Evolutionary conservation across 768 basidiomycete species (phyloP).

Genomic region (Galerina marginata): DNA sequence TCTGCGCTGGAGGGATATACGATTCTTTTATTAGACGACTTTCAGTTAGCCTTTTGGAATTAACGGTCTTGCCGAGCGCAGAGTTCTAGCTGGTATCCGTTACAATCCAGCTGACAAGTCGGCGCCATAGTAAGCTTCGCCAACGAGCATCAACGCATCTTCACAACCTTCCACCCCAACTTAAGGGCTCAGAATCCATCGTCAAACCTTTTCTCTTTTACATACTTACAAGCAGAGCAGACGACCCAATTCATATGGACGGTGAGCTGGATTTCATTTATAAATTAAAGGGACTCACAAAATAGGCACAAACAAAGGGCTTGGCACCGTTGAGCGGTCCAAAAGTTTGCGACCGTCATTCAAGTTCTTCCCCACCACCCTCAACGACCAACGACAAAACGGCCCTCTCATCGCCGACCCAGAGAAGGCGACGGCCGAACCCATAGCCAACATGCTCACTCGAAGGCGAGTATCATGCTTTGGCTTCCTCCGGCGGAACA

Average conservation of each 20-base stretch:
- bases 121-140: too few relatives aligned
- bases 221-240: background rate
- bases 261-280: background rate
- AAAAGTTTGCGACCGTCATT: background rate
- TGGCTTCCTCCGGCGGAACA: constrained; percentile 29
- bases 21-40: too few relatives aligned
- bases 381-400: background rate
- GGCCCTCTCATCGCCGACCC: background rate
- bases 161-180: too few relatives aligned
- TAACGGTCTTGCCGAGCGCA: too few relatives aligned
- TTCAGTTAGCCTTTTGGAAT: too few relatives aligned
- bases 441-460: constrained; percentile 23
- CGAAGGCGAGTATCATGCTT: constrained; percentile 20
- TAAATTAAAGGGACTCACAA: constrained; percentile 6
- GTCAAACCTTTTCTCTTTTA: too few relatives aligned
- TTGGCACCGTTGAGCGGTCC: background rate
- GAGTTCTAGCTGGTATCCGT: too few relatives aligned
- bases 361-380: background rate
- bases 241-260: background rate
- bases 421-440: constrained; percentile 7
- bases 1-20: too few relatives aligned
- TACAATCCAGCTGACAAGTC: too few relatives aligned
- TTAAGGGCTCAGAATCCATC: too few relatives aligned
- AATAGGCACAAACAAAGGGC: constrained; percentile 15
- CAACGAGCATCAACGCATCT: too few relatives aligned